phyloP scores from a whole-genome alignment of 2,329 filamentous ascomycete genomes.

The Fusarium compactum region DNA sequence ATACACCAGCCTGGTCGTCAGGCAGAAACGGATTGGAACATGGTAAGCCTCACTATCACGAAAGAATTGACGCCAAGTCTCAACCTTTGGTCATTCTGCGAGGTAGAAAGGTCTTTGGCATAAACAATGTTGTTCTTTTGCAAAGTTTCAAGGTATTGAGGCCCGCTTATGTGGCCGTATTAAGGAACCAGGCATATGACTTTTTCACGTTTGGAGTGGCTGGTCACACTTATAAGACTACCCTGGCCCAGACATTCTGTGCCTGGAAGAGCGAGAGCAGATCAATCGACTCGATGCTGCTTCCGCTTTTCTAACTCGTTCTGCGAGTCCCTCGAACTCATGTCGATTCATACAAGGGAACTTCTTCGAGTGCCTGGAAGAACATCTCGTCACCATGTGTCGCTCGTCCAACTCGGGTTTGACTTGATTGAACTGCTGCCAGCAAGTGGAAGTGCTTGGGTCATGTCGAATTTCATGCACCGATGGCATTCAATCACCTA shows the following conservation, averaged over 20 bases:
- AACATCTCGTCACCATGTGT: slow-evolving; percentile 23
- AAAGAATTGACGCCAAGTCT: not conserved
- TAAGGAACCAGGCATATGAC: not conserved
- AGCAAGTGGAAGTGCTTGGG: slow-evolving; percentile 40
- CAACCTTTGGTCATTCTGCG: not conserved
- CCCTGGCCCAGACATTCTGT: not conserved
- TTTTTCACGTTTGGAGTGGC: not conserved
- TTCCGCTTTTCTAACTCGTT: not conserved
- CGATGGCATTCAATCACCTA: slow-evolving; percentile 28
- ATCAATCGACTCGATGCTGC: not conserved
- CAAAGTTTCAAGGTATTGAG: slow-evolving; percentile 17
- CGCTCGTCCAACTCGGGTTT: slow-evolving; percentile 14
- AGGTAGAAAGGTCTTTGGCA: not conserved
- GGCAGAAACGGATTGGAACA: slow-evolving; percentile 29
- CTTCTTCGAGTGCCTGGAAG: slow-evolving; percentile 11
- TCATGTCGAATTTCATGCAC: slow-evolving; percentile 40
- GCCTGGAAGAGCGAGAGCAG: not conserved
- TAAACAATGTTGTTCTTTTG: not conserved
- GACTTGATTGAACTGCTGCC: slow-evolving; percentile 41
- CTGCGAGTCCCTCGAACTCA: slow-evolving; percentile 30
- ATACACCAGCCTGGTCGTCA: slow-evolving; percentile 12
- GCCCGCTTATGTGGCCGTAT: slow-evolving; percentile 7
- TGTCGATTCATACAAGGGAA: slow-evolving; percentile 25
- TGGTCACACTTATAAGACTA: slow-evolving; percentile 20
- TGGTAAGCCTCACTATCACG: not conserved